Evolutionary conservation across 345 rosid species (phyloP), one percentile per base, ranked within the genome.

Genomic region (Mangifera indica): DNA sequence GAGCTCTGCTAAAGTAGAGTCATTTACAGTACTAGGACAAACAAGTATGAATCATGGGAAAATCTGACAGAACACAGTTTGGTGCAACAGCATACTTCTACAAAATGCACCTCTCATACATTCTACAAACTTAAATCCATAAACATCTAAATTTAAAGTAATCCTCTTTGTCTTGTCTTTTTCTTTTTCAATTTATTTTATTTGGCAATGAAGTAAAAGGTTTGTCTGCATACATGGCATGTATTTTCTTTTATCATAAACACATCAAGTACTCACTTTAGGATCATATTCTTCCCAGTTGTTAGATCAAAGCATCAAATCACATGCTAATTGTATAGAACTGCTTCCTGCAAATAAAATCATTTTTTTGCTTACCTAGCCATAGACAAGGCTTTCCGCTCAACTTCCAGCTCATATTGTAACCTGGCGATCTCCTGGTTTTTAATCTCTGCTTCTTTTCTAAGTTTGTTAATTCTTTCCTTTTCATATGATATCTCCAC

Each of bases 341-440:
- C 18, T 63, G 32, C 34, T 14, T 15, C 18, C 24, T 2, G 45
- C 70, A 11, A 51, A 7, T 3, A 61, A 59, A 73, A 48, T 60
- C 34, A 51, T 37, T 63, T n/a, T 2, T 46, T 55, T 63, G 62
- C 61, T 74, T 81, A 90, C 98, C 97, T 91, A 81, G 98, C 99
- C 86, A 87, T 83, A 32, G 93, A 83, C 81, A 92, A 79, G 77
- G 98, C 92, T 78, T 88, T 92, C 61, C 89, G 83, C 81, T 92
- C 98, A 59, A 89, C 90, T 74, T 91, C 88, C 66, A 95, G 85
- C 68, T 95, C 98, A 56, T 88, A 78, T 61, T 91, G 97, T 71
- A 92, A 80, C 66, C 86, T 81, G 53, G 85, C 60, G 44, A 91
- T 87, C 83, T 88, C 90, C 75, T 86, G 87, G 81, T 78, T 95